phyloP scores from a whole-genome alignment of 495 filamentous ascomycete genomes.

The Penicillium paradoxum region DNA sequence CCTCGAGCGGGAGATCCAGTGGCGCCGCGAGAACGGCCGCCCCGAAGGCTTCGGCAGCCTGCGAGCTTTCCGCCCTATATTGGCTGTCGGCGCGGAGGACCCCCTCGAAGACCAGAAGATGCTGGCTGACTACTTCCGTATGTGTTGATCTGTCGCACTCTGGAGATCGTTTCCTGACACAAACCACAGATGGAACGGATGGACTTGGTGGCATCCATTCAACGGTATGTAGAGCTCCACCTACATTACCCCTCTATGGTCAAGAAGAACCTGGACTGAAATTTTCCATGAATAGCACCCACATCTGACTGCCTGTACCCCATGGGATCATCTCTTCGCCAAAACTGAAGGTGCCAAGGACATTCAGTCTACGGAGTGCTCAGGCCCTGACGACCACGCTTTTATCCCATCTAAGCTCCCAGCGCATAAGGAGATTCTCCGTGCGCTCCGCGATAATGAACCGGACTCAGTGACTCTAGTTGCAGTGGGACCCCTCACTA shows the following conservation, averaged over 20 bases:
- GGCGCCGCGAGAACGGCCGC: slow-evolving; percentile 63
- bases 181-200: slow-evolving; percentile 73
- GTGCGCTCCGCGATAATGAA: slow-evolving; percentile 69
- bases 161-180: not conserved
- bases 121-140: slow-evolving; percentile 89
- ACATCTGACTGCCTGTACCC: slow-evolving; percentile 74
- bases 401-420: slow-evolving; percentile 69
- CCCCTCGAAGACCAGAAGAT: slow-evolving; percentile 79
- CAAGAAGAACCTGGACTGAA: slow-evolving; percentile 4
- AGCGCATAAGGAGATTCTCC: slow-evolving; percentile 81
- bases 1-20: slow-evolving; percentile 82
- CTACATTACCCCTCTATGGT: not conserved
- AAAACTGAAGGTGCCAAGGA: slow-evolving; percentile 37
- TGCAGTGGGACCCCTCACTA: slow-evolving; percentile 85
- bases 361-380: slow-evolving; percentile 31
- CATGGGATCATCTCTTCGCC: slow-evolving; percentile 80
- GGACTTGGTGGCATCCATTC: slow-evolving; percentile 88
- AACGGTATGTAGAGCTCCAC: slow-evolving; percentile 47
- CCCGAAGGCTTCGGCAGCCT: slow-evolving; percentile 66
- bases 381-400: slow-evolving; percentile 33
- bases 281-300: slow-evolving; percentile 58
- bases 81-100: slow-evolving; percentile 81
- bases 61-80: slow-evolving; percentile 63
- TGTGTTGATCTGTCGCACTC: slow-evolving; percentile 24
- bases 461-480: slow-evolving; percentile 82